phyloP scores from a whole-genome alignment of 2,329 filamentous ascomycete species.

The Neonectria sp. region DNA sequence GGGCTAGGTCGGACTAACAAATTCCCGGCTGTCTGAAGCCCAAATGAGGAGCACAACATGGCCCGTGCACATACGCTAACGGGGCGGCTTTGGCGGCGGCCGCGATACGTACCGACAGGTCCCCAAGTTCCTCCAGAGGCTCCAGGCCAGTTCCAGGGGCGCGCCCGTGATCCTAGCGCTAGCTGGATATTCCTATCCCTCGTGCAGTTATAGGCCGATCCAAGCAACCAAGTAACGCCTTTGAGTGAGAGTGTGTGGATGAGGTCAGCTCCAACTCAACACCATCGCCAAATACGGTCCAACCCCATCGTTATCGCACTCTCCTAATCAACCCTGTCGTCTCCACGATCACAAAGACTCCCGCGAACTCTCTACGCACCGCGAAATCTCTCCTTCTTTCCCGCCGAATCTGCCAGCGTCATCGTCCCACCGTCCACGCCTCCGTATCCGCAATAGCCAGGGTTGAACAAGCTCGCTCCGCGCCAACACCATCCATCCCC shows the following conservation, averaged over 20 bases:
- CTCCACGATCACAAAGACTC: conserved; percentile 13
- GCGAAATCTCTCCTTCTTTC: conserved; percentile 31
- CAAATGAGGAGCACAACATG: conserved; percentile 2
- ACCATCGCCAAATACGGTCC: conserved; percentile 41
- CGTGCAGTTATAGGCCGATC: conserved; percentile 19
- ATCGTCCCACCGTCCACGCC: conserved; percentile 37
- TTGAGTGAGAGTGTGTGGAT: conserved; percentile 30
- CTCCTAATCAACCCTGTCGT: conserved; percentile 21
- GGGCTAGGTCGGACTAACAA: conserved; percentile 26
- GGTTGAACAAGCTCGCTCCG: conserved; percentile 32
- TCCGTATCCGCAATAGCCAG: conserved; percentile 40
- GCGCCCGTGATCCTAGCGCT: conserved; percentile 33
- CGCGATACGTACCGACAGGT: conserved; percentile 2
- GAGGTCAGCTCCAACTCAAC: conserved; percentile 46
- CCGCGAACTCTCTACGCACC: conserved; percentile 28
- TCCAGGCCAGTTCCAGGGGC: conserved; percentile 24
- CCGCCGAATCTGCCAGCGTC: conserved; percentile 34
- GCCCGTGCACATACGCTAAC: conserved; percentile 13
- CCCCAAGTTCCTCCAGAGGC: conserved; percentile 7
- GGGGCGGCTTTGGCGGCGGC: conserved; percentile 4
- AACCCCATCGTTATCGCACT: conserved; percentile 44
- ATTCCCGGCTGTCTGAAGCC: not conserved
- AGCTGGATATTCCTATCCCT: conserved; percentile 24
- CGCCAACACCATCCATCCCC: conserved; percentile 17
- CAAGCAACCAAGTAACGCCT: conserved; percentile 10